These are phyloP conservation scores for Alternaria tenuissima DNA, from an alignment of 2,329 filamentous ascomycete species.

Conservation along the genomic window DNA sequence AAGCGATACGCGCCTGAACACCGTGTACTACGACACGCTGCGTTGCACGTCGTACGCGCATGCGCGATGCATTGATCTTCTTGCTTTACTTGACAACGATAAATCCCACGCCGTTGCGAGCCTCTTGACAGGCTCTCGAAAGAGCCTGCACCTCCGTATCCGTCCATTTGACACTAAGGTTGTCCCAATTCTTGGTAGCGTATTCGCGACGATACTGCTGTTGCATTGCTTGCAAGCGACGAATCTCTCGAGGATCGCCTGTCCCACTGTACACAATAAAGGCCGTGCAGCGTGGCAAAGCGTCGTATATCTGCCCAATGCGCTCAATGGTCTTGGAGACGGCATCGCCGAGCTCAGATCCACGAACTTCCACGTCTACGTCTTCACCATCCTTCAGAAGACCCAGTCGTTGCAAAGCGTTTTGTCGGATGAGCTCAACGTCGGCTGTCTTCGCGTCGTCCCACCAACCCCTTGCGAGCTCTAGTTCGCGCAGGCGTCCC, in stretches of 20 bases:
- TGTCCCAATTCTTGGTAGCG: conserved; percentile 68
- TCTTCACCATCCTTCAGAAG: conserved; percentile 26
- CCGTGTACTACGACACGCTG: conserved; percentile 29
- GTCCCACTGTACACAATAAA: conserved; percentile 72
- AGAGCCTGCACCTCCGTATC: conserved; percentile 69
- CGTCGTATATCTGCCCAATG: conserved; percentile 63
- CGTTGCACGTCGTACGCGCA: conserved; percentile 36
- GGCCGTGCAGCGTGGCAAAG: conserved; percentile 66
- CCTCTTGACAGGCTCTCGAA: conserved; percentile 63
- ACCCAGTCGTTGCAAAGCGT: conserved; percentile 37
- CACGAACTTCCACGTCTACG: conserved; percentile 31
- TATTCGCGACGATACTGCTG: conserved; percentile 65
- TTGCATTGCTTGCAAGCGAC: conserved; percentile 64
- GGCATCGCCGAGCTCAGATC: conserved; percentile 52
- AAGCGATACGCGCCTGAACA: conserved; percentile 30
- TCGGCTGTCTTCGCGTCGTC: conserved; percentile 58
- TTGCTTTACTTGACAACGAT: conserved; percentile 64
- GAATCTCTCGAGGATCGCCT: conserved; percentile 66
- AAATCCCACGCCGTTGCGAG: conserved; percentile 67
- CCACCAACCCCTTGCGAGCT: conserved; percentile 68
- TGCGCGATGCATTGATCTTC: conserved; percentile 40
- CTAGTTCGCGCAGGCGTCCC: conserved; percentile 69
- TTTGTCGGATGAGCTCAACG: conserved; percentile 39
- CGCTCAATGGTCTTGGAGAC: conserved; percentile 60
- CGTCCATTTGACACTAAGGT: conserved; percentile 70